Evolutionary conservation across 768 basidiomycete species (phyloP).

Genomic region (Amanita rubescens): DNA sequence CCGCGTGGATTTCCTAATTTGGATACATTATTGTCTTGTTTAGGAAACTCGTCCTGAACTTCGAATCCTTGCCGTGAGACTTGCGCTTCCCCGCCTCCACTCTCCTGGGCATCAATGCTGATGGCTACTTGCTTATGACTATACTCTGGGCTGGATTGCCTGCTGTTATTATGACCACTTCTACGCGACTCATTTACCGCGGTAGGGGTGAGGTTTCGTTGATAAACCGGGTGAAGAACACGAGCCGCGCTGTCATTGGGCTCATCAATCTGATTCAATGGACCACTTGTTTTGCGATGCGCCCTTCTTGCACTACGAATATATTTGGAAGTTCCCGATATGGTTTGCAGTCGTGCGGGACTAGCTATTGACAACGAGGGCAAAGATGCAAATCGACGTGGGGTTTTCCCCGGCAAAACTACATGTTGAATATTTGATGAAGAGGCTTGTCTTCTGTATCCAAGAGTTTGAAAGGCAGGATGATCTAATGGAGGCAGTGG

Average conservation of each 20-base stretch:
- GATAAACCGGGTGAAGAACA: background rate
- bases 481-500: constrained; percentile 51
- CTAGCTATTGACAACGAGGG: background rate
- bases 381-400: constrained; percentile 6
- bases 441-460: background rate
- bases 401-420: background rate
- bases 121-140: constrained; percentile 40
- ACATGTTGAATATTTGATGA: background rate
- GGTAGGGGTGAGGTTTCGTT: background rate
- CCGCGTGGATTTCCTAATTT: constrained; percentile 33
- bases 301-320: background rate
- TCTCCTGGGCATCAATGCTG: constrained; percentile 23
- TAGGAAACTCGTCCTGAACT: constrained; percentile 9
- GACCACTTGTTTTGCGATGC: background rate
- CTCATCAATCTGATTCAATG: background rate
- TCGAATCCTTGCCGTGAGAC: constrained; percentile 34
- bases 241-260: background rate
- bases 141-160: constrained; percentile 54
- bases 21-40: constrained; percentile 16
- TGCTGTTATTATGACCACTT: constrained; percentile 27
- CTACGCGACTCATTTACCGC: constrained; percentile 14
- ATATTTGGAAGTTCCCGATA: background rate
- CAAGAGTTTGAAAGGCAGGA: constrained; percentile 23
- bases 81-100: constrained; percentile 48
- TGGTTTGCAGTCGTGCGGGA: background rate